Evolutionary conservation across 1,284 basidiomycete genomes (phyloP).

Genomic region (Ganoderma resinaceum): DNA sequence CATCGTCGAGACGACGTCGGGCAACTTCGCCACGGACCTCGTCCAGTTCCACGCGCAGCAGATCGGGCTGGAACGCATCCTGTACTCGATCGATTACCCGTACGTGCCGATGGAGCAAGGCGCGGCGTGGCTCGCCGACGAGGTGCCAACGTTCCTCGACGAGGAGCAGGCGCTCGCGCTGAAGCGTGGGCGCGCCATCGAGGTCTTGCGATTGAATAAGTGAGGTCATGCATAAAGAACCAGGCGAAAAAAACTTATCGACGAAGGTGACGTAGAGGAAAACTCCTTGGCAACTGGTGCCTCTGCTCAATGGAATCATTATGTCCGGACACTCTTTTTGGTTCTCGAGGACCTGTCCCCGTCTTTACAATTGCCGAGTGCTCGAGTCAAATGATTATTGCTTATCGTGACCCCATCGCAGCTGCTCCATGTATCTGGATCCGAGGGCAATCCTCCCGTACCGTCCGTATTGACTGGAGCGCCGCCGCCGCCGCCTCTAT

Average conservation of each 20-base stretch:
- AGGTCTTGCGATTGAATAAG: slow-evolving; percentile 16
- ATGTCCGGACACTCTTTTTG: not conserved
- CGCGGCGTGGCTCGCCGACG: slow-evolving; percentile 4
- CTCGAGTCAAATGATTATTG: not conserved
- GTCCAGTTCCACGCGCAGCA: slow-evolving; percentile 5
- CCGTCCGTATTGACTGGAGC: not conserved
- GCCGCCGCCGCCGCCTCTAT: not conserved
- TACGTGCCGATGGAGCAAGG: slow-evolving; percentile 7
- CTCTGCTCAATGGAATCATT: not conserved
- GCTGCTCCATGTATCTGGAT: not conserved
- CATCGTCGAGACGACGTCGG: slow-evolving; percentile 51
- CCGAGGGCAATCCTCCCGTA: not conserved
- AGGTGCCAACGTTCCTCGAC: slow-evolving; percentile 12
- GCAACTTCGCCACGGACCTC: slow-evolving; percentile 45
- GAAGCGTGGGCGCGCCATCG: slow-evolving; percentile 20
- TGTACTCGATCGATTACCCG: slow-evolving; percentile 7
- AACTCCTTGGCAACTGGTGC: not conserved
- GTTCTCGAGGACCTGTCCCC: not conserved
- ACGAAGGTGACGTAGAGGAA: not conserved
- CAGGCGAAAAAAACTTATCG: not conserved
- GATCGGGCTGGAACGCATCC: slow-evolving; percentile 9
- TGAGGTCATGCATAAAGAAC: not conserved
- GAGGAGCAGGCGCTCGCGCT: slow-evolving; percentile 11
- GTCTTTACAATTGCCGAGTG: not conserved
- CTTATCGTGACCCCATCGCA: not conserved